Conservation (phyloP, 768 basidiomycete genomes). For the Coprinopsis marcescibilis region DNA sequence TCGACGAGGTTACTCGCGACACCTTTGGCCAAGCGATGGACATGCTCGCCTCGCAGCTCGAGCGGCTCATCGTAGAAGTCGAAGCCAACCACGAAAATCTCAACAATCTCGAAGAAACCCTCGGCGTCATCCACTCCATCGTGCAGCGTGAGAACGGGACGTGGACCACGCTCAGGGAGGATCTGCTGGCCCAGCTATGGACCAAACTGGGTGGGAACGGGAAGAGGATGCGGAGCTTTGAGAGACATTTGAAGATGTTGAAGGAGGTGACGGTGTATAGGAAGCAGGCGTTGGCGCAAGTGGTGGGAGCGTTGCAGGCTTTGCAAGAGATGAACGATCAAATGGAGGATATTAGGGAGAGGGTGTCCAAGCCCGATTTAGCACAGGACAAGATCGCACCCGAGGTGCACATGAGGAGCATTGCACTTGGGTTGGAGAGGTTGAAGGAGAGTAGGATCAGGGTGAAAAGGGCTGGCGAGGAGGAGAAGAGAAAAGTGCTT, state of each 20-base stretch:
- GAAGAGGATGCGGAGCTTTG: constrained; percentile 40
- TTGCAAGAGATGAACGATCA: constrained; percentile 63
- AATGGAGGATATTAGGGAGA: constrained; percentile 70
- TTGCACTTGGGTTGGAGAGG: constrained; percentile 55
- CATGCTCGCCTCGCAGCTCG: constrained; percentile 45
- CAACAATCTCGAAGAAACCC: constrained; percentile 55
- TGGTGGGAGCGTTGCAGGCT: constrained; percentile 58
- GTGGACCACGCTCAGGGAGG: constrained; percentile 37
- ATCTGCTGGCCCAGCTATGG: constrained; percentile 66
- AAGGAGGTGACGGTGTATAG: constrained; percentile 51
- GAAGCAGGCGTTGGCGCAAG: constrained; percentile 56
- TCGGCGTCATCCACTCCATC: constrained; percentile 51
- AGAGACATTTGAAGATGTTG: constrained; percentile 48
- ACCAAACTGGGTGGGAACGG: constrained; percentile 61
- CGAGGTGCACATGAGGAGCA: constrained; percentile 73
- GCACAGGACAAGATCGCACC: constrained; percentile 55
- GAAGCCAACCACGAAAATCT: constrained; percentile 51
- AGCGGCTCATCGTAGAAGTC: constrained; percentile 62
- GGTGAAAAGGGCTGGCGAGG: constrained; percentile 44
- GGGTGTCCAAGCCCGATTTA: constrained; percentile 64
- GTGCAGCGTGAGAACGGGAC: constrained; percentile 51
- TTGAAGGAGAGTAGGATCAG: constrained; percentile 52
- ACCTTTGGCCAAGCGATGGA: constrained; percentile 63
- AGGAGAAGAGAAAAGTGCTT: constrained; percentile 27
- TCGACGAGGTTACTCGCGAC: constrained; percentile 41